phyloP scores from a whole-genome alignment of 2,329 filamentous ascomycete species.

The Cucurbitaria berberidis region DNA sequence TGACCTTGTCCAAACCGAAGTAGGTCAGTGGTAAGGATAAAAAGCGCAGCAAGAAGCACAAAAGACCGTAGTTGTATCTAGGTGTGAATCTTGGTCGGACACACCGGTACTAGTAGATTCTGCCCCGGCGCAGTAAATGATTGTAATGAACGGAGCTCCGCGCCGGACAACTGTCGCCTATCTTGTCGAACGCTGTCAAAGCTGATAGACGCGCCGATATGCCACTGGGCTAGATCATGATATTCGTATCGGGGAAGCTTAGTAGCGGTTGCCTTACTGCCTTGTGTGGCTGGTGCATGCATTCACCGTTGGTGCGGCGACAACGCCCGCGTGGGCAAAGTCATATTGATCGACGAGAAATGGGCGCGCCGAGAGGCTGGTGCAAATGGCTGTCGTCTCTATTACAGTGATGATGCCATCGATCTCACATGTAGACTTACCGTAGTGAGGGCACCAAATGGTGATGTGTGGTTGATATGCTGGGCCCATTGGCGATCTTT shows the following conservation, averaged over 20 bases:
- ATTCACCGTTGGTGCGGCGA: too few species aligned
- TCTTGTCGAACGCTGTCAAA: constrained; percentile 4
- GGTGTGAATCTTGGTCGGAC: constrained; percentile 9
- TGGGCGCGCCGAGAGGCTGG: constrained; percentile 11
- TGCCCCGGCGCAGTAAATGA: constrained; percentile 6
- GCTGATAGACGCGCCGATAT: constrained; percentile 6
- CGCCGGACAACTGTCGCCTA: constrained; percentile 6
- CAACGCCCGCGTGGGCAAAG: too few species aligned
- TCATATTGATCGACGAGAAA: background rate
- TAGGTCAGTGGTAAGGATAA: constrained; percentile 8
- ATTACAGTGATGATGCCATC: constrained; percentile 6
- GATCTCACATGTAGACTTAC: background rate
- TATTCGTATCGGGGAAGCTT: background rate
- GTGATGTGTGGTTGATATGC: background rate
- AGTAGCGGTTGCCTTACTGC: background rate
- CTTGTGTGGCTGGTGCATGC: constrained; percentile 1
- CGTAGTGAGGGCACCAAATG: background rate
- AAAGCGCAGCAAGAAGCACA: background rate
- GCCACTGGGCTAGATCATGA: background rate
- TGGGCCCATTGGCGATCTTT: background rate
- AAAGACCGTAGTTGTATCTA: background rate
- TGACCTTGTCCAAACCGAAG: constrained; percentile 4
- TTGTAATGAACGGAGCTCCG: constrained; percentile 1
- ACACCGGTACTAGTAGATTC: constrained; percentile 6
- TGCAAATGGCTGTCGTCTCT: constrained; percentile 6